Base-by-base conservation (phyloP, 768 basidiomycete genomes). In the Mycena pura region DNA sequence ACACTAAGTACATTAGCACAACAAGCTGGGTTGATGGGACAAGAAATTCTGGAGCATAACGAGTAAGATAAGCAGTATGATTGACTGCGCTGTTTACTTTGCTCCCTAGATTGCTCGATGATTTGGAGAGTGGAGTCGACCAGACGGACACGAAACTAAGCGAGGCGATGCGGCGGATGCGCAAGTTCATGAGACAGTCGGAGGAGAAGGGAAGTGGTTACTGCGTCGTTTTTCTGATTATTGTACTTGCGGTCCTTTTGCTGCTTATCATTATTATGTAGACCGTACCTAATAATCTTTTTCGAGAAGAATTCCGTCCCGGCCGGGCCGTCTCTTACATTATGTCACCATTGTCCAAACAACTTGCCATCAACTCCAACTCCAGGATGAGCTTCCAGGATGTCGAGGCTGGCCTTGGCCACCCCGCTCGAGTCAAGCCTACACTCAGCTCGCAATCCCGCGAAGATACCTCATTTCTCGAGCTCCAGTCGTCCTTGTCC, bases 11-110 rank as follows among this genome's bases (percentile, higher is more conserved):
- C 91, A 0, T 78, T 99, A 7, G 89, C 90, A 0, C 89, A 92
- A 64, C 97, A 99, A 76, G 97, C 97, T 0, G 91, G 90, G 11
- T 78, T 98, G 29, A 99, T 99, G 87, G 96, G 96, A 0, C 87
- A 86, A 57, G 97, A 99, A 72, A 92, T 99, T 48, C 79, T 73
- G 9, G 94, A 96, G 71, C 97, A 99, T 69, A 92, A 90, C 66
- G 93, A 93, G 96, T 96, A 63, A 63, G 73, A 74, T 50, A 36
- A 25, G 22, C 39, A 7, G 1, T n/a, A 15, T 43, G n/a, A n/a
- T 22, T 56, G 14, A 14, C 11, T 25, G 21, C 31, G 39, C 6
- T 32, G 47, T 55, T 51, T 24, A 48, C 34, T 14, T 31, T 50
- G 7, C 47, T 8, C 54, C 54, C 56, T 64, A 97, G 96, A 69